These are phyloP conservation scores for Aspergillus taichungensis DNA, from an alignment of 495 filamentous ascomycete species.

Conservation along the genomic window DNA sequence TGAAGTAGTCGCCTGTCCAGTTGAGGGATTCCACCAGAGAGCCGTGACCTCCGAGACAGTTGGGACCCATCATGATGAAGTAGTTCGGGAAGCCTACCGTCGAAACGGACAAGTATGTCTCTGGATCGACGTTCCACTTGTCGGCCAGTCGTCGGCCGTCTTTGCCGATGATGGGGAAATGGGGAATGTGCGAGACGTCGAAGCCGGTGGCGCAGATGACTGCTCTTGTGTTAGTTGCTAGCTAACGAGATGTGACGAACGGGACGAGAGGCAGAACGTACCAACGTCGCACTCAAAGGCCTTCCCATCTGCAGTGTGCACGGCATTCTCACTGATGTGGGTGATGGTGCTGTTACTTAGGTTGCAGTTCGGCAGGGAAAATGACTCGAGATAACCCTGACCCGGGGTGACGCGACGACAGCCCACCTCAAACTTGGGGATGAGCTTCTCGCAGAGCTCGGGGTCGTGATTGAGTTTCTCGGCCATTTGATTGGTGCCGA, in stretches of 20 bases:
- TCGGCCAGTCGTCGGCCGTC: conserved; percentile 24
- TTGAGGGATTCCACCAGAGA: conserved; percentile 41
- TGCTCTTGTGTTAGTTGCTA: conserved; percentile 13
- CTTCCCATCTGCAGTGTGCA: conserved; percentile 32
- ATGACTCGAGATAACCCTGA: conserved; percentile 32
- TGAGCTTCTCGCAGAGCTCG: conserved; percentile 27
- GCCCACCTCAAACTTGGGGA: conserved; percentile 37
- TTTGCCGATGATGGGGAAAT: conserved; percentile 28
- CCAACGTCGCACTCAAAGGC: conserved; percentile 37
- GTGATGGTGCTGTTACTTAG: conserved; percentile 18
- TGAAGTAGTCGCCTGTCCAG: conserved; percentile 40
- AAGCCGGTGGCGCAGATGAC: conserved; percentile 44
- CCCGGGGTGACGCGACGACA: conserved; percentile 42
- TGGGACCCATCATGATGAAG: conserved; percentile 29
- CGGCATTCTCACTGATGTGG: conserved; percentile 30
- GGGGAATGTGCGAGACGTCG: conserved; percentile 33
- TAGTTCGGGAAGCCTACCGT: conserved; percentile 25
- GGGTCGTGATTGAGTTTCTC: conserved; percentile 28
- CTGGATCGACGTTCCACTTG: conserved; percentile 22
- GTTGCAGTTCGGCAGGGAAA: conserved; percentile 23
- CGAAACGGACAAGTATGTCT: conserved; percentile 19
- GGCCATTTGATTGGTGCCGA: conserved; percentile 23
- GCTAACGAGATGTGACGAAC: not conserved
- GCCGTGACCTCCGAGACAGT: conserved; percentile 27
- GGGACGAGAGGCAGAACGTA: conserved; percentile 9